Evolutionary conservation across 2,329 filamentous ascomycete genomes (phyloP), one percentile per base, ranked within the genome.

Genomic region (Zymoseptoria crescenta): DNA sequence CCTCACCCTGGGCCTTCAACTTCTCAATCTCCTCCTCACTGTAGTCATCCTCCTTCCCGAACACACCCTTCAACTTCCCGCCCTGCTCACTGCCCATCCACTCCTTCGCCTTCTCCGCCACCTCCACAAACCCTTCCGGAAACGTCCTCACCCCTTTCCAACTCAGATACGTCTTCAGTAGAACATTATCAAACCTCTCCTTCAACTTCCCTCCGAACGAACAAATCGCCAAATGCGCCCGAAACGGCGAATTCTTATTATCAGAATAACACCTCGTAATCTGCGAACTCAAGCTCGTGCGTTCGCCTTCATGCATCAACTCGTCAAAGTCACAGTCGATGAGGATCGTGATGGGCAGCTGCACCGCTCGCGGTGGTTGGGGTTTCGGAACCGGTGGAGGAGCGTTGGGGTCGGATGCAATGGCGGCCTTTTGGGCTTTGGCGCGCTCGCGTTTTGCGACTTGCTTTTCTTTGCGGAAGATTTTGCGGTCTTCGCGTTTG

Each of bases 311-410:
- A 55, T 81, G 81, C 94, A 99, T 99, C 70, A 92, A 83, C 49
- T 88, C 80, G 73, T 99, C 92, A 72, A 95, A 99, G 65, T 89
- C 86, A 75, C 93, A 97, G 76, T 99, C 94, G 63, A 99, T 78
- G 60, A 99, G 80, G 65, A 99, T 78, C 0, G 89, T 84, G 21
- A 97, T 77, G 1, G 92, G 91, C 0, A 95, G 81, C 58, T 85
- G 82, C 54, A 79, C 76, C 3, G 80, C 75, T 20, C 67, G 73
- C 56, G 64, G 65, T 49, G 68, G 64, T 48, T 54, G 30, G 9
- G 51, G 56, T 64, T 57, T 68, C 65, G 5, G 60, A 62, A 48
- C 65, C 58, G 52, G 65, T 54, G 62, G 59, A 16, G 52, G 57
- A 1, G 56, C 41, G 29, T 35, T 45, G 30, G 54, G 35, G 10